These are phyloP conservation scores for Lecanicillium sp. DNA, from an alignment of 2,329 filamentous ascomycete genomes.

Conservation along the genomic window DNA sequence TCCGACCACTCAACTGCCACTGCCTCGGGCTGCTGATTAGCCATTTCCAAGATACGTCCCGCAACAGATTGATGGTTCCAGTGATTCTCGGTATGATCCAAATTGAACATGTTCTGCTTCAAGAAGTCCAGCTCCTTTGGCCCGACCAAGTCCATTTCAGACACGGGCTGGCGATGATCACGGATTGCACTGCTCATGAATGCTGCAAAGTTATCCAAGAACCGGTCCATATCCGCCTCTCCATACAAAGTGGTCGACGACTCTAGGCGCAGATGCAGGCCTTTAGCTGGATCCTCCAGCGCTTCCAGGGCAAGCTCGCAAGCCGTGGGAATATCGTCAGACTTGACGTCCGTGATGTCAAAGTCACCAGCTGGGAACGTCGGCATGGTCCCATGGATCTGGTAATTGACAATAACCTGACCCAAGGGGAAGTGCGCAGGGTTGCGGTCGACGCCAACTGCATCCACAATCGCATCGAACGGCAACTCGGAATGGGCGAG, in stretches of 20 bases:
- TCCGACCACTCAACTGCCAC: conserved; percentile 13
- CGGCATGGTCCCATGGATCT: conserved; percentile 16
- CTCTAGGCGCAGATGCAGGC: conserved; percentile 16
- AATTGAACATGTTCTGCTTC: conserved; percentile 14
- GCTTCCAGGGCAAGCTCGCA: conserved; percentile 17
- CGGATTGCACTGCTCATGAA: conserved; percentile 17
- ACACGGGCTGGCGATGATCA: conserved; percentile 17
- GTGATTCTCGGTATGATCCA: conserved; percentile 11
- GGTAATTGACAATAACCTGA: conserved; percentile 18
- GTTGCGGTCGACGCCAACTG: conserved; percentile 14
- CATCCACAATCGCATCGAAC: conserved; percentile 17
- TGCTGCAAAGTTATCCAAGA: conserved; percentile 17
- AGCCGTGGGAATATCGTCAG: conserved; percentile 16
- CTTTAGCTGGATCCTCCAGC: conserved; percentile 14
- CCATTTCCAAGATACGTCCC: conserved; percentile 14
- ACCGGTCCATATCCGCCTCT: conserved; percentile 16
- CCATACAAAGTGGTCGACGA: conserved; percentile 15
- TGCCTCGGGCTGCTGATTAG: conserved; percentile 15
- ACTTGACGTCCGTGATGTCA: conserved; percentile 13
- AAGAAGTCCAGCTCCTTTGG: conserved; percentile 14
- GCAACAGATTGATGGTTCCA: conserved; percentile 14
- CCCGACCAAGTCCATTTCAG: conserved; percentile 16
- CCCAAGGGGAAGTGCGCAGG: conserved; percentile 15
- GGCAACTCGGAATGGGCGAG: conserved; percentile 14
- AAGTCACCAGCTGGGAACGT: conserved; percentile 16